Evolutionary conservation across 2,329 filamentous ascomycete species (phyloP).

Genomic region (Fusarium avenaceum): DNA sequence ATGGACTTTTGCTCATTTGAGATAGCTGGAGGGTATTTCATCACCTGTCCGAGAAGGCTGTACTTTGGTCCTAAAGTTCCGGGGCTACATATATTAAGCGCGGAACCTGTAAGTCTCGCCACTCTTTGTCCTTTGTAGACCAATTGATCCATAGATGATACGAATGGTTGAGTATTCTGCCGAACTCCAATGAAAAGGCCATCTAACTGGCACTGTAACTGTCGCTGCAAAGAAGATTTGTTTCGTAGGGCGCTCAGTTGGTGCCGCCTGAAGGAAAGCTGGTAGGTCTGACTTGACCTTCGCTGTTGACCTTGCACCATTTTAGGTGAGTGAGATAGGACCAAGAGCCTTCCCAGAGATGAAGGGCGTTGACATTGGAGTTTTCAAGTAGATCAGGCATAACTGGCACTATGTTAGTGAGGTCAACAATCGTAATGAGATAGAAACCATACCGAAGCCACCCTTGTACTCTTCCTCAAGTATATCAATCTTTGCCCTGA

Average conservation of each 20-base stretch:
- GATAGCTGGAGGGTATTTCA: not conserved
- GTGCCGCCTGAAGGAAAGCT: constrained; percentile 76
- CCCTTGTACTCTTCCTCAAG: constrained; percentile 85
- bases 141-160: not conserved
- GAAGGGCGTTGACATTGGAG: constrained; percentile 74
- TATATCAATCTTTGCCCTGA: constrained; percentile 77
- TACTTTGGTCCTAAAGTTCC: not conserved
- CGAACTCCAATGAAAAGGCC: not conserved
- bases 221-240: not conserved
- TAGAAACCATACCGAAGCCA: constrained; percentile 79
- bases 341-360: constrained; percentile 88
- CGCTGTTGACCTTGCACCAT: constrained; percentile 79
- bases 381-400: constrained; percentile 81
- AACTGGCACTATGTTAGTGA: constrained; percentile 58
- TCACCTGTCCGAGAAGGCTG: not conserved
- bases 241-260: constrained; percentile 19
- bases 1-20: not conserved
- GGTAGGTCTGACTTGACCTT: constrained; percentile 75
- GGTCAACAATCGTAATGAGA: not conserved
- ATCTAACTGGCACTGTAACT: not conserved
- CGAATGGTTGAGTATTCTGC: not conserved
- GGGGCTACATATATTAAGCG: not conserved
- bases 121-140: not conserved
- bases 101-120: not conserved
- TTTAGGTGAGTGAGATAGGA: constrained; percentile 79